A percentile compares a stretch with the other conserved stretches of the same genome.
Evolutionary conservation across 1,139 yeast genomes (phyloP).

Genomic region (Arxiozyma telluris): DNA sequence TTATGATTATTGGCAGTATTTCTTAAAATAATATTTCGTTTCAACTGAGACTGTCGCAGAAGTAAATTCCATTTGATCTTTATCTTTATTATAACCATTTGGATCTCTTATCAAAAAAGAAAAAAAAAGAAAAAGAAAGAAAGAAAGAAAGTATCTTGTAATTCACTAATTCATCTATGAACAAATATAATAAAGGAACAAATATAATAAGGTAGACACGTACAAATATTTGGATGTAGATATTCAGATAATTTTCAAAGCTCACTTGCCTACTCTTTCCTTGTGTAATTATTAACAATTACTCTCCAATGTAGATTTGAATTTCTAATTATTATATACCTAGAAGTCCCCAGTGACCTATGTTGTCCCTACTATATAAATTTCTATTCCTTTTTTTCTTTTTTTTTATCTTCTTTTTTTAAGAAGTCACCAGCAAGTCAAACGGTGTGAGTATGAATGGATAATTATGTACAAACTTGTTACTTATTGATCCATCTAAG

Average conservation of each 20-base stretch:
- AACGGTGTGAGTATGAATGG: too few relatives aligned
- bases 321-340: too few relatives aligned
- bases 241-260: not conserved
- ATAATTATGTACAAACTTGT: too few relatives aligned
- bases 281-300: too few relatives aligned
- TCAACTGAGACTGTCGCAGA: constrained; percentile 2
- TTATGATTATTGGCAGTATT: not conserved
- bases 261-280: not conserved
- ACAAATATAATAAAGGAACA: not conserved
- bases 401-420: too few relatives aligned
- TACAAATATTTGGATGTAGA: not conserved
- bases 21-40: not conserved
- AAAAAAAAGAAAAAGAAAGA: too few relatives aligned
- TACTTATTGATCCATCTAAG: too few relatives aligned
- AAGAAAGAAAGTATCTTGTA: not conserved
- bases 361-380: not conserved
- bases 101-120: not conserved
- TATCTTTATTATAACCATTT: constrained; percentile 1
- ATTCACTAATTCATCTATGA: not conserved
- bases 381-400: too few relatives aligned
- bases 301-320: not conserved
- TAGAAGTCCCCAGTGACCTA: not conserved
- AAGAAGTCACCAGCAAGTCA: too few relatives aligned
- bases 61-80: not conserved
- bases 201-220: not conserved